phyloP scores from a whole-genome alignment of 192 early-diverging fungal species.

The Pilaira anomala region DNA sequence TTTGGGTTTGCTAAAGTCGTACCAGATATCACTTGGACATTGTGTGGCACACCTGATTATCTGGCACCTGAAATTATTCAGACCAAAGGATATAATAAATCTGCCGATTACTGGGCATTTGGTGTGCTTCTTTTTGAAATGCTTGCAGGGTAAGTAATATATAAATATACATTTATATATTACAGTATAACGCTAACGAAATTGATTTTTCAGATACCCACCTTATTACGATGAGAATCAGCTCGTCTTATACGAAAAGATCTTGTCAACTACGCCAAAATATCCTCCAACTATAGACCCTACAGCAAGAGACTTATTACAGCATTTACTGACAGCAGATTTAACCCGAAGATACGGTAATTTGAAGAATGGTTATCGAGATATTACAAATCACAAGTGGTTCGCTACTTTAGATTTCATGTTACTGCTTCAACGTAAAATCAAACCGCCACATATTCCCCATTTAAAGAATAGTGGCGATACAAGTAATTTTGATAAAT shows the following conservation, averaged over 20 bases:
- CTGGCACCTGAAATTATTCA: conserved; percentile 86
- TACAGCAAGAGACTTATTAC: conserved; percentile 70
- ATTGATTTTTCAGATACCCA: conserved; percentile 50
- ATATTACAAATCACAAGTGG: conserved; percentile 83
- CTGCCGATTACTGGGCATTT: conserved; percentile 89
- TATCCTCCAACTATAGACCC: conserved; percentile 71
- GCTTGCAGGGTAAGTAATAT: conserved; percentile 65
- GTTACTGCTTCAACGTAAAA: neutral
- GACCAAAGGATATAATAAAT: conserved; percentile 80
- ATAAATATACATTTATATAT: neutral
- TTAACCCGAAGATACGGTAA: conserved; percentile 80
- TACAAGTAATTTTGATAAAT: conserved; percentile 20
- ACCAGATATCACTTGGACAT: conserved; percentile 72
- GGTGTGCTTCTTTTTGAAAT: conserved; percentile 89
- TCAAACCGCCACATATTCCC: conserved; percentile 12
- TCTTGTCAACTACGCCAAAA: conserved; percentile 64
- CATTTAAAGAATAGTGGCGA: conserved; percentile 8
- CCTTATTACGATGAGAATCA: conserved; percentile 87
- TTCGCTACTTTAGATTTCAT: conserved; percentile 65
- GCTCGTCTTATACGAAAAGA: conserved; percentile 88
- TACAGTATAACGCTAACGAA: no score
- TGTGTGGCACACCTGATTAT: conserved; percentile 90
- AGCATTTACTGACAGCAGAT: conserved; percentile 73
- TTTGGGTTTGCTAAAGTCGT: conserved; percentile 91
- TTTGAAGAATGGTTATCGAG: conserved; percentile 69